Percentiles rank a stretch among this genome's conserved stretches.
Evolutionary conservation across 2,329 filamentous ascomycete genomes (phyloP).

Genomic region (Diaporthe sp.): DNA sequence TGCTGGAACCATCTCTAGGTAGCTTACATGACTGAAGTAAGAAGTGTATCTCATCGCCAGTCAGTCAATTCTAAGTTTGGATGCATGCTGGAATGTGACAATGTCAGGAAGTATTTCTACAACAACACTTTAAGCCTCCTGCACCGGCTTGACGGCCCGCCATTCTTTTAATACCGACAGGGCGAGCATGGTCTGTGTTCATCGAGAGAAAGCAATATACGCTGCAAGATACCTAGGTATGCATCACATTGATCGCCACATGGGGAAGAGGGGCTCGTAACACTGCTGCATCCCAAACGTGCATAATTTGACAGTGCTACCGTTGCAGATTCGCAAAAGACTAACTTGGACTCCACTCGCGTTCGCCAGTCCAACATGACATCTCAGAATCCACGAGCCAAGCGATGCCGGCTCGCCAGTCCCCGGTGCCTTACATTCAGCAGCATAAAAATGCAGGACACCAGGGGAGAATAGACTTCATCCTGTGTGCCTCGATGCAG

Average conservation of each 20-base stretch:
- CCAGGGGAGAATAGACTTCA: not conserved
- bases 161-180: not conserved
- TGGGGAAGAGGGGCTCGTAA: not conserved
- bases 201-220: not conserved
- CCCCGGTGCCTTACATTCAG: slow-evolving; percentile 22
- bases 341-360: not conserved
- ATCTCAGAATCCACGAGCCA: slow-evolving; percentile 8
- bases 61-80: not conserved
- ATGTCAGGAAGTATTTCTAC: not conserved
- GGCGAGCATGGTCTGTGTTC: not conserved
- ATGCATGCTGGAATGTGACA: not conserved
- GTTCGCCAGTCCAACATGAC: slow-evolving; percentile 23
- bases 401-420: not conserved
- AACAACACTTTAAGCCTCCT: not conserved
- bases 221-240: not conserved
- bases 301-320: slow-evolving; percentile 22
- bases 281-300: not conserved
- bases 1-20: not conserved
- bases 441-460: not conserved
- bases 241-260: not conserved
- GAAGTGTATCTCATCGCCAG: not conserved
- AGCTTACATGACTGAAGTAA: not conserved
- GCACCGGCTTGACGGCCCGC: slow-evolving; percentile 16
- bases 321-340: slow-evolving; percentile 18
- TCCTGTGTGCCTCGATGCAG: slow-evolving; percentile 30